Base-by-base conservation (phyloP, 257 asterid genomes). In the Marsdenia floribunda region DNA sequence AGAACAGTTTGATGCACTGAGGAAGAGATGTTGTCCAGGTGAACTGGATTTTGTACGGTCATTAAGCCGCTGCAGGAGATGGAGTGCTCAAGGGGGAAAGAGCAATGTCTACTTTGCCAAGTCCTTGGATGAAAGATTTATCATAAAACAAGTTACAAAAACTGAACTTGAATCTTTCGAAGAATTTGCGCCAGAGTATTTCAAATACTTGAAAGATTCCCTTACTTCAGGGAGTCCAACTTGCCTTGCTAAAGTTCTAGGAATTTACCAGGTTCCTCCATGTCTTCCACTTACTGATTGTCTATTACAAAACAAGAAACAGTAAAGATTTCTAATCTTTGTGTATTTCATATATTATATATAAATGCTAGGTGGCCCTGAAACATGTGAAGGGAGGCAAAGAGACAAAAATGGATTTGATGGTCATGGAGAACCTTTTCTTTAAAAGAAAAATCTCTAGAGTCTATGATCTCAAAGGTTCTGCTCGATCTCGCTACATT, bases 401-500 rank as follows among this genome's bases (percentile, higher is more conserved):
- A 78, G 99, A 95, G 77, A 88, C 85, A 79, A 95, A 92, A 80
- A 90, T 95, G 93, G 99, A 95, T 79, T 70, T 95, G 80, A 92
- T 92, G 91, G 96, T 92, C 73, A 95, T 92, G 98, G 99, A 95
- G 92, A 95, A 95, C 85, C 96, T 95, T 52, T 95, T 95, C 86
- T 92, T 80, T 65, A 75, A 81, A 73, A 85, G 93, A 82, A 92
- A 54, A 49, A 90, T 95, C 58, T 87, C 96, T 0, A 84, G 84
- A 74, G 89, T 91, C 37, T 95, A 95, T 63, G 99, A 95, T 82
- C 94, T 95, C 33, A 95, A 95, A 85, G 99, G 99, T 19, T 95
- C 98, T 3, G 78, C 82, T 22, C 78, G 97, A 69, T 88, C 95
- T 10, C 97, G 97, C 54, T 89, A 93, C 82, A 88, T 90, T 85